These are phyloP conservation scores for Oenanthe sinensis DNA, from an alignment of 129 eudicot genomes.

Conservation along the genomic window DNA sequence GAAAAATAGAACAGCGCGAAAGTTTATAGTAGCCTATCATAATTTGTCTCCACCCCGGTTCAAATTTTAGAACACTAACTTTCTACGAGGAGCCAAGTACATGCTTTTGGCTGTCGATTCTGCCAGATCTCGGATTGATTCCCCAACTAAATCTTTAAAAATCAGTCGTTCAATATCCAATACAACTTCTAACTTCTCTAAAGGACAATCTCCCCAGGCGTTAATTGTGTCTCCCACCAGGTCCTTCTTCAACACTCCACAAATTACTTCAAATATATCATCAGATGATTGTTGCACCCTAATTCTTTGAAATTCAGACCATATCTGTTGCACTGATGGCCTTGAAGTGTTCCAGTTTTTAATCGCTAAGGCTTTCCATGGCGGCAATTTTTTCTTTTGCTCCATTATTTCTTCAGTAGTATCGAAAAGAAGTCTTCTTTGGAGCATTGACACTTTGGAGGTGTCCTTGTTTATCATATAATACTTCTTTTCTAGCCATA, in stretches of 20 bases:
- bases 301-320: constrained; percentile 62
- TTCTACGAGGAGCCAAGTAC: constrained; percentile 45
- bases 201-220: constrained; percentile 56
- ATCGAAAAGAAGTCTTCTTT: constrained; percentile 65
- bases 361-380: constrained; percentile 41
- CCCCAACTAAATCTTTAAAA: constrained; percentile 68
- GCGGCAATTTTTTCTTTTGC: constrained; percentile 39
- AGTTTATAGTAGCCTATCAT: neutral
- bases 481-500: constrained; percentile 52
- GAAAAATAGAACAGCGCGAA: neutral
- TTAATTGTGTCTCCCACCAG: constrained; percentile 32
- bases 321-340: constrained; percentile 30
- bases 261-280: constrained; percentile 41
- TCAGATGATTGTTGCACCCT: constrained; percentile 33
- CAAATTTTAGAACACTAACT: constrained; percentile 51
- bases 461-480: constrained; percentile 39
- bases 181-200: constrained; percentile 64
- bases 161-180: constrained; percentile 69
- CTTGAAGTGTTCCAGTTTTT: neutral
- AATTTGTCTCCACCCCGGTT: neutral
- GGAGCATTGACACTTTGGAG: constrained; percentile 40
- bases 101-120: constrained; percentile 28
- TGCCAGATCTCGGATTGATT: constrained; percentile 50
- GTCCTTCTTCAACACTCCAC: constrained; percentile 55
- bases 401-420: constrained; percentile 49